A percentile compares a stretch with the other conserved stretches of the same genome.
Conservation (phyloP, 1,284 basidiomycete species). For the Ustilago vetiveriae region DNA sequence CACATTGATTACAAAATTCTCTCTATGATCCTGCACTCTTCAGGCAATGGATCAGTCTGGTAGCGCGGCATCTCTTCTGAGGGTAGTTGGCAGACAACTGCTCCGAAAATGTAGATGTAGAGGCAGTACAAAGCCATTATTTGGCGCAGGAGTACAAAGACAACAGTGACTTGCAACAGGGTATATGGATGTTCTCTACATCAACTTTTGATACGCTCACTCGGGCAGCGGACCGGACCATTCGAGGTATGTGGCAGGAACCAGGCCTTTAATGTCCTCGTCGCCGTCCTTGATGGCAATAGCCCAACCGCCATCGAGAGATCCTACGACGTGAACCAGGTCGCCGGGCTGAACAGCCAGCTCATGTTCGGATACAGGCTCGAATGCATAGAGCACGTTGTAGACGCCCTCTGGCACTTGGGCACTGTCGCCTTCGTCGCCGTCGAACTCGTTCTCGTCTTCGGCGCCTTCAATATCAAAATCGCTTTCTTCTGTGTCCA, state of each 20-base stretch:
- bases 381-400: slow-evolving; percentile 52
- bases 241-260: slow-evolving; percentile 50
- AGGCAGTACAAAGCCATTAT: too few species aligned
- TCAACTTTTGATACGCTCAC: neutral
- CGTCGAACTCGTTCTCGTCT: slow-evolving; percentile 46
- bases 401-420: slow-evolving; percentile 45
- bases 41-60: too few species aligned
- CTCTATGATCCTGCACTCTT: too few species aligned
- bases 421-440: slow-evolving; percentile 34
- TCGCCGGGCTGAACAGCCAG: slow-evolving; percentile 42
- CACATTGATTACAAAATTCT: too few species aligned
- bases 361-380: slow-evolving; percentile 53
- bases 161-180: neutral
- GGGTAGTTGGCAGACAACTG: too few species aligned
- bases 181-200: neutral
- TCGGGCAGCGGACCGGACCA: slow-evolving; percentile 29
- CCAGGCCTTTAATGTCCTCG: slow-evolving; percentile 34
- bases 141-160: neutral
- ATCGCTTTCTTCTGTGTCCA: slow-evolving; percentile 20
- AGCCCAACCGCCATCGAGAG: slow-evolving; percentile 54
- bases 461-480: slow-evolving; percentile 38
- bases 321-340: slow-evolving; percentile 44
- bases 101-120: too few species aligned
- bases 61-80: too few species aligned
- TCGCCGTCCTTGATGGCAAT: slow-evolving; percentile 37